Conservation (phyloP, 2,329 filamentous ascomycete genomes). For the Pleurostoma richardsiae region DNA sequence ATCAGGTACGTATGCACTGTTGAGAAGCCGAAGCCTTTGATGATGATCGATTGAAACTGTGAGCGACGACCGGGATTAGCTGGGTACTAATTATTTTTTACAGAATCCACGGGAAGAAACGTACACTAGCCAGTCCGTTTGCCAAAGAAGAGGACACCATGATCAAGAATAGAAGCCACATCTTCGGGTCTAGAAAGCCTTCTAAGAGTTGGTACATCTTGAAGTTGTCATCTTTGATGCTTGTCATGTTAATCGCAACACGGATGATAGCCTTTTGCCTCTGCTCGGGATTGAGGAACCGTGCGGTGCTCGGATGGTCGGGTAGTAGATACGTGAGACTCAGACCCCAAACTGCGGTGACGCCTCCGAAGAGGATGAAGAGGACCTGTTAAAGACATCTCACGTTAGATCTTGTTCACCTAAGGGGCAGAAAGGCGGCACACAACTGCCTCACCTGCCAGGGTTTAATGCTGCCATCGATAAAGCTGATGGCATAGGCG, state of each 20-base stretch:
- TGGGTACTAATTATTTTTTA: background rate
- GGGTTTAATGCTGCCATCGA: constrained; percentile 13
- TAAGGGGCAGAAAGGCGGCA: too few species aligned
- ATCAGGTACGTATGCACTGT: background rate
- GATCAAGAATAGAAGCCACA: background rate
- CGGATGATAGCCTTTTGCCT: background rate
- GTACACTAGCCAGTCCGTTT: background rate
- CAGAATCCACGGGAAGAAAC: background rate
- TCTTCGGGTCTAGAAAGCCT: background rate
- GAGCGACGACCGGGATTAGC: background rate
- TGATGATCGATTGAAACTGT: background rate
- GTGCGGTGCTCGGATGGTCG: background rate
- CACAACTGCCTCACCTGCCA: constrained; percentile 3
- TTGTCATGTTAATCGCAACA: background rate
- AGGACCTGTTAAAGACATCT: background rate
- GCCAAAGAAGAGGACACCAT: background rate
- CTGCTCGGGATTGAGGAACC: background rate
- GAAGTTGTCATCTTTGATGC: background rate
- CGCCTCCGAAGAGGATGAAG: background rate
- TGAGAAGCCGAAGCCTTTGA: background rate
- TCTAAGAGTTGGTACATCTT: background rate
- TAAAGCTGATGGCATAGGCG: constrained; percentile 16
- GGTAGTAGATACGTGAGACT: background rate
- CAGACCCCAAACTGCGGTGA: background rate
- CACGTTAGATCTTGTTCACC: too few species aligned